Conservation (phyloP, 2,329 filamentous ascomycete species). For the Myriosclerotinia curreyana region DNA sequence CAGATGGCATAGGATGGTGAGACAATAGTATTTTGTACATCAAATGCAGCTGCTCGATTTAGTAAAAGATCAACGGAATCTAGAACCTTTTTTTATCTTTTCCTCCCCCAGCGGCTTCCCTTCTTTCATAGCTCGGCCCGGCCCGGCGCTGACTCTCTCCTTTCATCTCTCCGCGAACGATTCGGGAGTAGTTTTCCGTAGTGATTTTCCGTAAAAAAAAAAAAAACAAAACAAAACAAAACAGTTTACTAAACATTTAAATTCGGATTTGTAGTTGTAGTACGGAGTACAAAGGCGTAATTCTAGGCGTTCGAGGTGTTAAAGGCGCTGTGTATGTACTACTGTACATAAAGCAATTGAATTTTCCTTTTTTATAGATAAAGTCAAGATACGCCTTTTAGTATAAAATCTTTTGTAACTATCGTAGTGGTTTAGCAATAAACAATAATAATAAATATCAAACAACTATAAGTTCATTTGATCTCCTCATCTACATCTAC, state of each 20-base stretch:
- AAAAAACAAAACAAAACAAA: not conserved
- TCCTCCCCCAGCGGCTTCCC: no score
- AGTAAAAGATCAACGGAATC: not conserved
- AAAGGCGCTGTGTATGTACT: not conserved
- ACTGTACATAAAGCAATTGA: not conserved
- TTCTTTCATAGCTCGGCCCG: not conserved
- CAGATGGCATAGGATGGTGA: slow-evolving; percentile 1
- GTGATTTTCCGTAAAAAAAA: no score
- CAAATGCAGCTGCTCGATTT: not conserved
- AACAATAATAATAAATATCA: no score
- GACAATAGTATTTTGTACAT: not conserved
- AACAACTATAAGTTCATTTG: no score
- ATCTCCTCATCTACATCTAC: no score
- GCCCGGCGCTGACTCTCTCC: no score
- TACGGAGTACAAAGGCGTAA: not conserved
- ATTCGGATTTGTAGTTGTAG: not conserved
- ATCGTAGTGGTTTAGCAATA: no score
- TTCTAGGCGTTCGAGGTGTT: not conserved
- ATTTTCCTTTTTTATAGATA: not conserved
- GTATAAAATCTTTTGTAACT: no score
- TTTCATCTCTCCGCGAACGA: no score
- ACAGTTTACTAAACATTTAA: not conserved
- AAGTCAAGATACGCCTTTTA: no score
- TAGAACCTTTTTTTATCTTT: not conserved
- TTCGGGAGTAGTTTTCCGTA: no score